Conservation (phyloP, 768 basidiomycete genomes). For the Nidula microcarpa region DNA sequence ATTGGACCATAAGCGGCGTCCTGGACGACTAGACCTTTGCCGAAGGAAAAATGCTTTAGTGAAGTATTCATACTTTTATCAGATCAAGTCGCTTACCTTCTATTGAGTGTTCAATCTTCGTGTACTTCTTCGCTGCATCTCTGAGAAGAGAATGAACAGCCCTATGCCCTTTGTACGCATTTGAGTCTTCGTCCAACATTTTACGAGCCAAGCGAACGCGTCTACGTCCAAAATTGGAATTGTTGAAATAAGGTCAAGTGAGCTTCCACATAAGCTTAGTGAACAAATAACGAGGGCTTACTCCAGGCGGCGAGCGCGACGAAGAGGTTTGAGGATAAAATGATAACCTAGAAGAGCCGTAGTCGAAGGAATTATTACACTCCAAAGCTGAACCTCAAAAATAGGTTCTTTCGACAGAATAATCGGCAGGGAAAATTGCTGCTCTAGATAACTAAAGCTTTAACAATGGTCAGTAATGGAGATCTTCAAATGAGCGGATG, state of each 20-base stretch:
- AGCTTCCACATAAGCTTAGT: too few relatives aligned
- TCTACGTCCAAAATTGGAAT: slow-evolving; percentile 29
- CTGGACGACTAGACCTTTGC: slow-evolving; percentile 73
- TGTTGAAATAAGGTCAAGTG: slow-evolving; percentile 1
- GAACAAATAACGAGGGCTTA: too few relatives aligned
- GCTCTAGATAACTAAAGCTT: slow-evolving; percentile 56
- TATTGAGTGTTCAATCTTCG: slow-evolving; percentile 58
- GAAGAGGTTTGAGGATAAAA: slow-evolving; percentile 53
- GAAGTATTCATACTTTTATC: slow-evolving; percentile 3
- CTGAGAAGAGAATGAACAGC: slow-evolving; percentile 61
- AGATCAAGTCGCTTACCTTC: slow-evolving; percentile 52
- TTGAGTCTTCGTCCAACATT: slow-evolving; percentile 61
- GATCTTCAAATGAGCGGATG: background rate
- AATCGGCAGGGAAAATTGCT: slow-evolving; percentile 56
- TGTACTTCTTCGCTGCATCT: slow-evolving; percentile 63
- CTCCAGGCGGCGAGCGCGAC: slow-evolving; percentile 50
- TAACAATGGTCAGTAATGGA: slow-evolving; percentile 2
- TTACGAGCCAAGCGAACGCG: slow-evolving; percentile 64
- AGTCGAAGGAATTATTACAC: slow-evolving; percentile 53
- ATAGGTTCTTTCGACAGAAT: slow-evolving; percentile 49
- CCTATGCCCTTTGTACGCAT: slow-evolving; percentile 58
- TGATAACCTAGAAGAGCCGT: slow-evolving; percentile 51
- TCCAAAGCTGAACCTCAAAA: slow-evolving; percentile 43
- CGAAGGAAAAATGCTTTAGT: slow-evolving; percentile 11
- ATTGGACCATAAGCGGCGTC: slow-evolving; percentile 68